These are phyloP conservation scores for Calonectria naviculata DNA, from an alignment of 2,329 filamentous ascomycete species.

Conservation along the genomic window DNA sequence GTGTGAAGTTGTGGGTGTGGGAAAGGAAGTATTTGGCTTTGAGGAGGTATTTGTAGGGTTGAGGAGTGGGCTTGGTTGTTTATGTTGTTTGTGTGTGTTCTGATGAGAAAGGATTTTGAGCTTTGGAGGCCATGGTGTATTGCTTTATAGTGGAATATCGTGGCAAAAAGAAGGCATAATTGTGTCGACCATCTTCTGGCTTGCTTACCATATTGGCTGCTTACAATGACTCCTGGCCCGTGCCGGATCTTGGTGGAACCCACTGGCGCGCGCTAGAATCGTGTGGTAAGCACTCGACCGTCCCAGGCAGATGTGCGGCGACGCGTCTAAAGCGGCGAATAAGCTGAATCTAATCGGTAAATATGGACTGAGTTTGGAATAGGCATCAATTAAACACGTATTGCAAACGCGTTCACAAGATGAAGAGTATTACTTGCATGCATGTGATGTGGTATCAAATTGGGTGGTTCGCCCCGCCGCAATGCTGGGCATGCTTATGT, in stretches of 20 bases:
- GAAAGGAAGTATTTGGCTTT: conserved; percentile 40
- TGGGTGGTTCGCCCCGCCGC: no score
- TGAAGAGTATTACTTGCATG: no score
- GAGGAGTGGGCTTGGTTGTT: conserved; percentile 34
- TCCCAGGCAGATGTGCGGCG: neutral
- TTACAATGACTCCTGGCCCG: neutral
- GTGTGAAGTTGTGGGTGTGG: conserved; percentile 31
- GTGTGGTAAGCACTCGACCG: neutral
- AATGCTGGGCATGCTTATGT: no score
- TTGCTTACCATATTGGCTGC: conserved; percentile 17
- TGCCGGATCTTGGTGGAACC: neutral
- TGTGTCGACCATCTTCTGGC: conserved; percentile 29
- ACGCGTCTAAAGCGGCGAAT: conserved; percentile 1
- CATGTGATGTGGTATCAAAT: no score
- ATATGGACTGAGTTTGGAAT: neutral
- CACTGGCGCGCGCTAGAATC: neutral
- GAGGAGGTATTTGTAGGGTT: conserved; percentile 36
- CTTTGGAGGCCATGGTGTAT: conserved; percentile 20
- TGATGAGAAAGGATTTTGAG: conserved; percentile 38
- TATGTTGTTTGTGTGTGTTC: conserved; percentile 27
- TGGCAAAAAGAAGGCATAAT: conserved; percentile 8
- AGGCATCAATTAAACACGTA: neutral
- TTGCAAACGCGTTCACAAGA: no score
- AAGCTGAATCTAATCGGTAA: neutral
- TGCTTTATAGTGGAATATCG: conserved; percentile 44